Percentiles rank a stretch among this genome's conserved stretches.
Evolutionary conservation across 78 protist genomes (phyloP).

Genomic region (Neovahlkampfia damariscottae): DNA sequence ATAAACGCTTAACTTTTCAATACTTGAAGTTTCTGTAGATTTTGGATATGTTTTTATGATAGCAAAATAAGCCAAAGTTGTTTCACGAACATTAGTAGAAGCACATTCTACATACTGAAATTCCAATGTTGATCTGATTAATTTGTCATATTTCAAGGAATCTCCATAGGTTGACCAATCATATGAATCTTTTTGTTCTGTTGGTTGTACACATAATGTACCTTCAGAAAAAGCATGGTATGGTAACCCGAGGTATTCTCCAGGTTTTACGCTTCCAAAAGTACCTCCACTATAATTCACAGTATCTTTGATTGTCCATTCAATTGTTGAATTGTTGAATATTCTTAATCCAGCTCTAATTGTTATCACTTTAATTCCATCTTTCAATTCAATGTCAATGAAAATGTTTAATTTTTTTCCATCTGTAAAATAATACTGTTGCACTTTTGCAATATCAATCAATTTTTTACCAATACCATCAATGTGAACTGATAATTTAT

Average conservation of each 20-base stretch:
- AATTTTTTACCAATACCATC: too few species aligned
- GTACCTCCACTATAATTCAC: too few species aligned
- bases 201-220: neutral
- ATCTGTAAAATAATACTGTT: too few species aligned
- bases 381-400: neutral
- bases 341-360: neutral
- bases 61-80: neutral
- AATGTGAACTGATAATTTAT: too few species aligned
- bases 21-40: neutral
- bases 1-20: neutral
- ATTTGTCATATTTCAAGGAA: too few species aligned
- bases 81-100: neutral
- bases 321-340: slow-evolving; percentile 8
- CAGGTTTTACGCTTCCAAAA: too few species aligned
- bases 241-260: neutral
- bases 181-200: neutral
- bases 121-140: neutral
- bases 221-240: neutral
- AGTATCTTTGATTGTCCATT: too few species aligned
- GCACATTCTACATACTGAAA: too few species aligned
- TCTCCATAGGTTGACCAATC: too few species aligned
- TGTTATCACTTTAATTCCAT: neutral
- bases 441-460: too few species aligned
- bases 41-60: neutral
- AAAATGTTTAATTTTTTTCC: too few species aligned